These are phyloP conservation scores for Eimeria acervulina DNA, from an alignment of 169 alveolate genomes.

Conservation along the genomic window DNA sequence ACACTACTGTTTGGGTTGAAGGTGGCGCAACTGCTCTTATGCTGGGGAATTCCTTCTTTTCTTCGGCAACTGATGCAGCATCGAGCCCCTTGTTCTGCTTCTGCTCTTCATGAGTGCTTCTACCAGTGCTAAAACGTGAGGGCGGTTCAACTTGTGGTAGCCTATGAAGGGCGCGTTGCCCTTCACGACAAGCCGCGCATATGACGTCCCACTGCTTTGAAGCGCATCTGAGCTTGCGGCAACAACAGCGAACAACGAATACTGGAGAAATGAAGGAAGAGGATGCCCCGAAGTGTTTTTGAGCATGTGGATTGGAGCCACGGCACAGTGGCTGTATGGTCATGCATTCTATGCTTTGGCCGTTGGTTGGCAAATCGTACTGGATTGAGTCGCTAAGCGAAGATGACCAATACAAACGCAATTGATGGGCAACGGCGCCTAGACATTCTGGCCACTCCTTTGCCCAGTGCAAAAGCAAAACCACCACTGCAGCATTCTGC, in stretches of 20 bases:
- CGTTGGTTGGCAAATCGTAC: neutral
- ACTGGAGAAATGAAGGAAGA: neutral
- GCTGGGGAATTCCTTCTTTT: neutral
- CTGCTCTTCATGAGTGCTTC: neutral
- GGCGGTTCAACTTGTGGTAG: neutral
- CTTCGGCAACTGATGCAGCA: neutral
- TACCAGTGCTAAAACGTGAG: neutral
- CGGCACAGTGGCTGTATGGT: neutral
- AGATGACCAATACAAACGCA: conserved; percentile 62
- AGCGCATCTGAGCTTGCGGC: conserved; percentile 55
- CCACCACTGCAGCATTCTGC: conserved; percentile 70
- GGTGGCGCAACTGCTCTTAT: conserved; percentile 5
- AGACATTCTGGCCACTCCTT: conserved; percentile 79
- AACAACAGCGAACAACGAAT: neutral
- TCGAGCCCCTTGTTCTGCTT: neutral
- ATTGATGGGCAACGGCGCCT: conserved; percentile 64
- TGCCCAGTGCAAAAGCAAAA: conserved; percentile 75
- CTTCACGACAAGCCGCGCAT: conserved; percentile 71
- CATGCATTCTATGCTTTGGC: neutral
- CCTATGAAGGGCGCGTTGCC: conserved; percentile 16
- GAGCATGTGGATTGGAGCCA: neutral
- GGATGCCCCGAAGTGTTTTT: neutral
- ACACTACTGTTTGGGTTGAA: neutral
- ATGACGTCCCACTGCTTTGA: conserved; percentile 65
- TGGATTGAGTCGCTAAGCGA: conserved; percentile 63